Base-by-base conservation (phyloP, 140 eudicot species). In the Flaveria floridana region DNA sequence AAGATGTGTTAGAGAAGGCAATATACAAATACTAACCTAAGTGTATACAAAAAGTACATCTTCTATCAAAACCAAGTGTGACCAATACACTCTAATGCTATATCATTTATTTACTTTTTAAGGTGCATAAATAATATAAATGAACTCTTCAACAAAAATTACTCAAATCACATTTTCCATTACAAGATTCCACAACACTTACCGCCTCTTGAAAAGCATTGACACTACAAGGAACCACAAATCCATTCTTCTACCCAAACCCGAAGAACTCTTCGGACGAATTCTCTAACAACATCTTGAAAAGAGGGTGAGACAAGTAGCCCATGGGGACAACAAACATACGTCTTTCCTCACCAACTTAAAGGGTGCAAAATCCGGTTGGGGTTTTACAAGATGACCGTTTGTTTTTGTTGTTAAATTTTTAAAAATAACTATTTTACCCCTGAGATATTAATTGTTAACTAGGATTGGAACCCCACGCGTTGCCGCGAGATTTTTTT, bases 231-330 rank as follows among this genome's bases (percentile, higher is more conserved):
- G 99, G 99, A 26, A 93, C 79, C 71, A 85, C 89, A 68, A 93
- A 75, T 7, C 96, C 96, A 68, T 72, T 80, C 68, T 72, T 79
- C 55, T 87, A 95, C 44, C 76, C 78, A 46, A 90, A 90, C 52
- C 96, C 90, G n/a, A n/a, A n/a, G 20, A 84, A 88, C 76, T 91
- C 97, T 1, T 91, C 72, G 20, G 77, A 83, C 0, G 96, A 87
- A 78, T 89, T 94, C 51, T 94, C 99, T 4, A 94, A 39, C 91
- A 94, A 16, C 76, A 94, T 90, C 79, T 87, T 94, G 89, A 94
- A 94, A 51, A 94, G 81, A 26, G 99, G 99, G 74, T 94, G 99
- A 1, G 90, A 80, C 15, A 94, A 82, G 66, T 90, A 90, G 41
- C 82, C 75, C 53, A 74, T 88, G 0, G 96, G 99, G 37, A 94